These are phyloP conservation scores for Nemania serpens DNA, from an alignment of 2,329 filamentous ascomycete genomes.

Conservation along the genomic window DNA sequence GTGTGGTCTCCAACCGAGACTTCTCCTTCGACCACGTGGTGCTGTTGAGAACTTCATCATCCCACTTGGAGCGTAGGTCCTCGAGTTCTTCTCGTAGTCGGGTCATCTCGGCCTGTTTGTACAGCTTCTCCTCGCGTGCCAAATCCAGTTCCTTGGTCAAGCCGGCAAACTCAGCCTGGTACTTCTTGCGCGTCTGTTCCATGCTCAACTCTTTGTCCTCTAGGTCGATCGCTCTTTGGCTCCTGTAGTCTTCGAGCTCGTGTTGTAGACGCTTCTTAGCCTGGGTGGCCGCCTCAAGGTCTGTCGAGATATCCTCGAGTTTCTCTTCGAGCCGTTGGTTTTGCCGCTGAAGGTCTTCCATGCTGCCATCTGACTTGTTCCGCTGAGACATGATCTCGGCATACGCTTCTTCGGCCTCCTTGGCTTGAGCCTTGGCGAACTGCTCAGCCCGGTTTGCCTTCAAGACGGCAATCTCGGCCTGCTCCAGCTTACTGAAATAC, in stretches of 20 bases:
- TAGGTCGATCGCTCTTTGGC: constrained; percentile 91
- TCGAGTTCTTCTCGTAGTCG: constrained; percentile 95
- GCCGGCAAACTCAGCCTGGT: constrained; percentile 88
- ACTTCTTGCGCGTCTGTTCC: constrained; percentile 97
- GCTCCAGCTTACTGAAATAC: constrained; percentile 96
- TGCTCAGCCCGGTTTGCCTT: constrained; percentile 92
- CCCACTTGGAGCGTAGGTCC: constrained; percentile 93
- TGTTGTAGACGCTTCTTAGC: constrained; percentile 94
- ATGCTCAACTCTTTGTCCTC: constrained; percentile 95
- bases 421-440: constrained; percentile 87
- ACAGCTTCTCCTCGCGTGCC: constrained; percentile 86
- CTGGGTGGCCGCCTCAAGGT: constrained; percentile 82
- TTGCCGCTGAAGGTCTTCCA: constrained; percentile 89
- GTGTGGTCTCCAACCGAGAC: constrained; percentile 82
- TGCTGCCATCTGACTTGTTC: constrained; percentile 82
- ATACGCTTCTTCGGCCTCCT: constrained; percentile 89
- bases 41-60: constrained; percentile 96
- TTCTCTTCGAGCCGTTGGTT: constrained; percentile 89
- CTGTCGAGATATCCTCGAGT: constrained; percentile 87
- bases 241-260: constrained; percentile 96
- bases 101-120: constrained; percentile 83
- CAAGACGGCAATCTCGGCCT: constrained; percentile 92
- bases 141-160: constrained; percentile 91
- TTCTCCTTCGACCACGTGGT: constrained; percentile 99
- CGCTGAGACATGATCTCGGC: constrained; percentile 90